Evolutionary conservation across 2,329 filamentous ascomycete species (phyloP), one percentile per base, ranked within the genome.

Genomic region (Conoideocrella luteorostrata): DNA sequence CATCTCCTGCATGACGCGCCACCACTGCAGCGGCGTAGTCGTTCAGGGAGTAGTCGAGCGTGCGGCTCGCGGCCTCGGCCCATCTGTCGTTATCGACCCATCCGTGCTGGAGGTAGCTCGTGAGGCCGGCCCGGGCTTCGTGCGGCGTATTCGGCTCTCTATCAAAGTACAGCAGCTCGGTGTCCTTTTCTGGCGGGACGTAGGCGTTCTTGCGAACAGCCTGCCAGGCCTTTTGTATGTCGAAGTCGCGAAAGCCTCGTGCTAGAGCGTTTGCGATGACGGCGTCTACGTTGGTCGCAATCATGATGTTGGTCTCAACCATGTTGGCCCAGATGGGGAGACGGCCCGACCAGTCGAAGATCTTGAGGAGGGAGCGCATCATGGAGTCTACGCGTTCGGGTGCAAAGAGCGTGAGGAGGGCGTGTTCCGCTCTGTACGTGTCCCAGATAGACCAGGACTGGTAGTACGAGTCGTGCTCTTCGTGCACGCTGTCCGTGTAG

Each of bases 401-500:
- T 0, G 68, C 69, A 39, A 72, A 69, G 0, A 72, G 45, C 0
- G 69, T 67, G 0, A 72, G 51, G 0, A 72, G 55, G 1, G 67
- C 68, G 44, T 72, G 69, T 43, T 72, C 69, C 1, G 69, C 70
- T 4, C 70, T 58, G 48, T 70, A 73, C 0, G 70, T 73, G 42
- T 72, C 70, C 70, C 69, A 72, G 39, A 72, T 71, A 2, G 67
- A 71, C 70, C 69, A 73, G 1, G 67, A 71, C 47, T 72, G 70
- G 46, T 71, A 72, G 50, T 72, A 73, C 0, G 66, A 69, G 35
- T 72, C 68, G 24, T 65, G 59, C 4, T 50, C 56, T 9, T 55
- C 54, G 35, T 71, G 66, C 1, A 70, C 51, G 22, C 59, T 67
- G 39, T 73, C 68, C 0, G 68, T 71, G 41, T 72, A 73, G 12